These are phyloP conservation scores for Calophaca sinica DNA, from an alignment of 306 rosid genomes.

Conservation along the genomic window DNA sequence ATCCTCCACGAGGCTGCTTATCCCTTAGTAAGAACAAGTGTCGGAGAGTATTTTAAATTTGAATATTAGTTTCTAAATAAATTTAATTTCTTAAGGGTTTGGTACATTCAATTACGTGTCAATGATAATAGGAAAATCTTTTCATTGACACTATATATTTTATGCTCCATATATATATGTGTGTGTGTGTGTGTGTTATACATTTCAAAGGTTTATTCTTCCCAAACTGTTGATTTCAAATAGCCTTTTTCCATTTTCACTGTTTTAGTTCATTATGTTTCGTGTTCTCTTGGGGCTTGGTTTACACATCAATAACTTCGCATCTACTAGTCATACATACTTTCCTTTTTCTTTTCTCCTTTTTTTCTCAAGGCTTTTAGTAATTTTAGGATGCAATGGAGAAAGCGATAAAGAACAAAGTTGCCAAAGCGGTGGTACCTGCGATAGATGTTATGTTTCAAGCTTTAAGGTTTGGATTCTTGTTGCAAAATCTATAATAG, in stretches of 20 bases:
- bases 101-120: background rate
- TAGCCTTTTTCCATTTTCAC: slow-evolving; percentile 5
- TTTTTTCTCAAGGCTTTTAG: slow-evolving; percentile 44
- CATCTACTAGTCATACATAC: slow-evolving; percentile 22
- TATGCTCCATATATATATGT: too few species aligned
- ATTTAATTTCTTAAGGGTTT: background rate
- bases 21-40: background rate
- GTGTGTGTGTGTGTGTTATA: too few species aligned
- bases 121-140: background rate
- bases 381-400: slow-evolving; percentile 95
- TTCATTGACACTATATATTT: background rate
- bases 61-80: background rate
- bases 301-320: slow-evolving; percentile 25
- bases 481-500: slow-evolving; percentile 31
- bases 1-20: background rate
- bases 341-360: background rate
- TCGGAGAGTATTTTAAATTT: slow-evolving; percentile 3
- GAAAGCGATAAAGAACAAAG: slow-evolving; percentile 96
- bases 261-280: slow-evolving; percentile 22
- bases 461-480: slow-evolving; percentile 79
- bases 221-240: background rate
- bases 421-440: slow-evolving; percentile 98
- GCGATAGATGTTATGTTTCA: slow-evolving; percentile 99
- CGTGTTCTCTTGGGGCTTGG: slow-evolving; percentile 8
- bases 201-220: background rate